Evolutionary conservation across 306 rosid genomes (phyloP).

Genomic region (Prunus davidiana): DNA sequence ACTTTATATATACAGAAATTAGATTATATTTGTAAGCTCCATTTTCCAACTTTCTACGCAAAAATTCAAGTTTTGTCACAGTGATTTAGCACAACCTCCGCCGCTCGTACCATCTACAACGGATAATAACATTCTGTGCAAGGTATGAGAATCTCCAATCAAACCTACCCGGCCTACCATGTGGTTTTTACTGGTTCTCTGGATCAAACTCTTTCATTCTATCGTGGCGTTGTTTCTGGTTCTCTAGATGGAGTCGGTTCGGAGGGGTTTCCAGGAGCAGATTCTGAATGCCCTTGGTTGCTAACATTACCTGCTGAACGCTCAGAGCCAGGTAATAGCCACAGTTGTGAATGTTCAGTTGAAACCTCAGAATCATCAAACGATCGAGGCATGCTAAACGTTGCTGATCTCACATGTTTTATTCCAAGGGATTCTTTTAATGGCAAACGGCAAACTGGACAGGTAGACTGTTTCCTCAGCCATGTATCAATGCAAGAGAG

Average conservation of each 20-base stretch:
- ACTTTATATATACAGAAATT: constrained; percentile 9
- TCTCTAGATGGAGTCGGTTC: constrained; percentile 38
- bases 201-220: constrained; percentile 17
- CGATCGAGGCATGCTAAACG: constrained; percentile 43
- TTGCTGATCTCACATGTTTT: constrained; percentile 52
- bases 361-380: constrained; percentile 49
- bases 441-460: constrained; percentile 89
- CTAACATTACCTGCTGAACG: constrained; percentile 21
- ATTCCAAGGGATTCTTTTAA: constrained; percentile 49
- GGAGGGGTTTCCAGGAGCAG: constrained; percentile 25
- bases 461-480: constrained; percentile 85
- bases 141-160: constrained; percentile 9
- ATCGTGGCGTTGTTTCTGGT: constrained; percentile 39
- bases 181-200: constrained; percentile 15
- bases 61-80: constrained; percentile 2
- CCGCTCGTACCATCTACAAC: neutral
- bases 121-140: constrained; percentile 7
- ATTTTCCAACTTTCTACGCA: neutral
- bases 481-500: constrained; percentile 88
- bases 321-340: constrained; percentile 33
- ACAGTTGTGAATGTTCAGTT: constrained; percentile 39
- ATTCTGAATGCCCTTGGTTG: constrained; percentile 31
- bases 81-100: constrained; percentile 6
- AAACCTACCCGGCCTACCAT: constrained; percentile 11
- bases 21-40: neutral